Conservation (phyloP, 768 basidiomycete species). For the Leccinum barrowsii region DNA sequence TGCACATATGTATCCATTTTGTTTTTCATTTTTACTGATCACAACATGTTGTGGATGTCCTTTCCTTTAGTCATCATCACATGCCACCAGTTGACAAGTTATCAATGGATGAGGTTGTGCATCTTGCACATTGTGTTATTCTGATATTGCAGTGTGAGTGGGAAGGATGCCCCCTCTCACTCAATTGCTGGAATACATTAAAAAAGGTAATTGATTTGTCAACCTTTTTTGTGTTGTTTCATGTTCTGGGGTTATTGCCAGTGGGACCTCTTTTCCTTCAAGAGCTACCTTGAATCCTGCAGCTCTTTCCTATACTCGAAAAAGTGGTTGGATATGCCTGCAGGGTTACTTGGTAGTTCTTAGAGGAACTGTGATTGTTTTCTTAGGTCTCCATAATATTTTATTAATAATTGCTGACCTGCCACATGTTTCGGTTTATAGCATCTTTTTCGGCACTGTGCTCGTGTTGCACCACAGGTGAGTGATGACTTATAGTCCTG, state of each 20-base stretch:
- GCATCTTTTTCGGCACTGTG: conserved; percentile 28
- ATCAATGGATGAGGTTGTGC: conserved; percentile 18
- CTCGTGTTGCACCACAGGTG: conserved; percentile 15
- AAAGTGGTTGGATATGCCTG: conserved; percentile 12
- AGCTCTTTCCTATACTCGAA: conserved; percentile 10
- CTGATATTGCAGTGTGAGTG: conserved; percentile 29
- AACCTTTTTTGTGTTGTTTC: conserved; percentile 1
- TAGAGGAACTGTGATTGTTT: conserved; percentile 7
- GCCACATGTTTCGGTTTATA: conserved; percentile 4
- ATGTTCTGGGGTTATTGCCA: conserved; percentile 5
- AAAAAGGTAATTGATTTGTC: conserved; percentile 26
- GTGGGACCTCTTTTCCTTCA: not conserved
- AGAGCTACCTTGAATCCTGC: conserved; percentile 9
- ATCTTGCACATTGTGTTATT: conserved; percentile 23
- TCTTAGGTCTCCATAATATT: not conserved
- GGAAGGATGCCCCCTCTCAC: conserved; percentile 22
- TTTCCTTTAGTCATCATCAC: conserved; percentile 7
- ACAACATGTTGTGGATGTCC: not conserved
- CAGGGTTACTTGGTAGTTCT: conserved; percentile 20
- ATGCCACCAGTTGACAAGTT: conserved; percentile 16
- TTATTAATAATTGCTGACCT: conserved; percentile 8
- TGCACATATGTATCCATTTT: conserved; percentile 3
- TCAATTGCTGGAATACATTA: conserved; percentile 29
- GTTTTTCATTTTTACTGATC: not conserved
- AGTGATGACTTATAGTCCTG: not conserved